A percentile compares a stretch with the other conserved stretches of the same genome.
Conservation (phyloP, 78 protist species). For the Monosiga brevicollis region DNA sequence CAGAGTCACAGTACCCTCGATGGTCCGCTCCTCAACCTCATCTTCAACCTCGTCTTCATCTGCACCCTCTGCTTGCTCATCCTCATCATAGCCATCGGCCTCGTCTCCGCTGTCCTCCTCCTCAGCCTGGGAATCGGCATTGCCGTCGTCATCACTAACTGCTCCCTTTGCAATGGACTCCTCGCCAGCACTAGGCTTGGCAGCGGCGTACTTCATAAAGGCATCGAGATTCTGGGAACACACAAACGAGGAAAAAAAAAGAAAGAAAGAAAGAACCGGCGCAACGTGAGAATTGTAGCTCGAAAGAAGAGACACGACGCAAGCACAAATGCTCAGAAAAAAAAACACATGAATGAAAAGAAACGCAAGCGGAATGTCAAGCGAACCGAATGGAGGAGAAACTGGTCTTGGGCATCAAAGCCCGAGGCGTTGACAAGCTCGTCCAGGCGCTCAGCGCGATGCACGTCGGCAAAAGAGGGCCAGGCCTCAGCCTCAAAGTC, state of each 20-base stretch:
- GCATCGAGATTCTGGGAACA: not conserved
- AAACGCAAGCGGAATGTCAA: not conserved
- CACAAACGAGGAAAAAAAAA: not conserved
- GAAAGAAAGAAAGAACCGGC: not conserved
- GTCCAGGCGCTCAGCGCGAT: not conserved
- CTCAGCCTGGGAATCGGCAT: too few relatives aligned
- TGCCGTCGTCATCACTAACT: not conserved
- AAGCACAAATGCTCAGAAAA: not conserved
- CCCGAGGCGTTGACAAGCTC: not conserved
- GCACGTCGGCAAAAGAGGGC: not conserved
- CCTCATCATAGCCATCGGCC: not conserved
- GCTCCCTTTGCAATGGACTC: too few relatives aligned
- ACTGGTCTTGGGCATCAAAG: not conserved
- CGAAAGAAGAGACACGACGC: not conserved
- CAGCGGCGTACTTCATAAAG: not conserved
- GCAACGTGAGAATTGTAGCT: not conserved
- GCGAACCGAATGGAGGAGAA: not conserved
- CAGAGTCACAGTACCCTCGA: not conserved
- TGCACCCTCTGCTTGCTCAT: not conserved
- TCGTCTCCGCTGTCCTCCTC: not conserved
- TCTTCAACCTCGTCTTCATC: not conserved
- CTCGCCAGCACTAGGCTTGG: not conserved
- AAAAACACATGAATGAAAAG: not conserved
- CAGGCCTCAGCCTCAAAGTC: conserved; percentile 7
- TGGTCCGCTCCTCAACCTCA: not conserved